Evolutionary conservation across 148 eudicot species (phyloP), one percentile per base, ranked within the genome.

Genomic region (Limonium bicolor): DNA sequence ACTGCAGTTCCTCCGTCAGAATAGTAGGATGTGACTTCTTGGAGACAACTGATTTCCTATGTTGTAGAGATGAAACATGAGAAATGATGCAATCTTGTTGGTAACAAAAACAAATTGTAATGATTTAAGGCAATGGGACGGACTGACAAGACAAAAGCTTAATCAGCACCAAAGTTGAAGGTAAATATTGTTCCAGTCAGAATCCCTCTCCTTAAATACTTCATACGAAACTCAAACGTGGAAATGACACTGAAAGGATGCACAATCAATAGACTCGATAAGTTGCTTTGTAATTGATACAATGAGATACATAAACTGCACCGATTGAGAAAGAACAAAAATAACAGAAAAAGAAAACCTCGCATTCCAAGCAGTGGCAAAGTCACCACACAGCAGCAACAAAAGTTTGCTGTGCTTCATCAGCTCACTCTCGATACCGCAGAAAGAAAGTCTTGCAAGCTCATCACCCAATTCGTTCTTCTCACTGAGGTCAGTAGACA

Each of bases 331-430:
- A 13, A 6, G 7, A 18, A 34, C 7, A 36, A 12, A 50, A 41
- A 15, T 34, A 15, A 3, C 6, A 30, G 26, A 28, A 35, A 29
- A 47, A 37, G 40, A 51, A 18, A 38, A 86, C 94, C 96, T 83
- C 65, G 71, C 66, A 70, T 88, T 83, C 96, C 96, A 88, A 2
- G 83, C 90, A 24, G 86, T 88, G 49, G 86, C 86, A 64, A 76
- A 83, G 68, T 88, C 90, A 62, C 69, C 70, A 58, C 92, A 79
- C 28, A 88, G 52, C 66, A 88, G 46, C 64, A 83, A 51, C 54
- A 88, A 72, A 67, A 66, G 80, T 66, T 63, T 71, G 78, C 90
- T 87, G 41, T 76, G 80, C 54, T 63, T 83, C 90, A 88, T 74
- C 40, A 80, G 68, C 49, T 77, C 77, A 41, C 32, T 53, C 62